A percentile compares a stretch with the other conserved stretches of the same genome.
Conservation (phyloP, 2,329 filamentous ascomycete genomes). For the Cordyceps javanica region DNA sequence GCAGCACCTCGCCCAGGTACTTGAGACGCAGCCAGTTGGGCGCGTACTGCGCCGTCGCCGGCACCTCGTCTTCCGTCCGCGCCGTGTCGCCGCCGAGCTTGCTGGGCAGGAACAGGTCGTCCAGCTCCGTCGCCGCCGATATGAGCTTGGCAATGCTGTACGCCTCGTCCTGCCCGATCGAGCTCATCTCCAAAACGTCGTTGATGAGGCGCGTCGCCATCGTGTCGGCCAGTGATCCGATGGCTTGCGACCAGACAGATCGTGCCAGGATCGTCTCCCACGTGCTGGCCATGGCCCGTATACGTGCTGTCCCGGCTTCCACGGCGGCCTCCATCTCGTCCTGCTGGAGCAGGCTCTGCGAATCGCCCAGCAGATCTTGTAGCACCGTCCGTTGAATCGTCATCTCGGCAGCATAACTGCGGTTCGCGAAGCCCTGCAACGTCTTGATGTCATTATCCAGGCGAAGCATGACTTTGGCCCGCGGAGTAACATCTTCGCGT, state of each 20-base stretch:
- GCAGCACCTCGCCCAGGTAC: conserved; percentile 57
- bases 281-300: conserved; percentile 45
- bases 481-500: conserved; percentile 43
- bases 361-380: conserved; percentile 54
- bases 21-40: conserved; percentile 57
- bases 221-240: conserved; percentile 54
- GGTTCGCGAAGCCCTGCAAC: conserved; percentile 53
- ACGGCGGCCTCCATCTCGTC: conserved; percentile 47
- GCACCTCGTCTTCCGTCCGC: conserved; percentile 34
- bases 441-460: conserved; percentile 55
- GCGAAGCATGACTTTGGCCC: conserved; percentile 48
- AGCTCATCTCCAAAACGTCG: conserved; percentile 56
- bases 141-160: conserved; percentile 56
- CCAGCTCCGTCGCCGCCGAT: conserved; percentile 48
- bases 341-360: conserved; percentile 54
- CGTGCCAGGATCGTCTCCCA: conserved; percentile 55
- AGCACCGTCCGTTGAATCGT: conserved; percentile 54
- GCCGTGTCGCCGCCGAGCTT: conserved; percentile 22
- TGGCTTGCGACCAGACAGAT: conserved; percentile 57
- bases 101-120: conserved; percentile 52
- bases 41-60: conserved; percentile 55
- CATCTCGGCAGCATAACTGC: conserved; percentile 57
- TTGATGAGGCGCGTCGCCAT: conserved; percentile 53
- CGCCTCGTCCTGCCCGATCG: conserved; percentile 58
- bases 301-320: conserved; percentile 45